A percentile compares a stretch with the other conserved stretches of the same genome.
Conservation (phyloP, 1,284 basidiomycete genomes). For the Malassezia furfur region DNA sequence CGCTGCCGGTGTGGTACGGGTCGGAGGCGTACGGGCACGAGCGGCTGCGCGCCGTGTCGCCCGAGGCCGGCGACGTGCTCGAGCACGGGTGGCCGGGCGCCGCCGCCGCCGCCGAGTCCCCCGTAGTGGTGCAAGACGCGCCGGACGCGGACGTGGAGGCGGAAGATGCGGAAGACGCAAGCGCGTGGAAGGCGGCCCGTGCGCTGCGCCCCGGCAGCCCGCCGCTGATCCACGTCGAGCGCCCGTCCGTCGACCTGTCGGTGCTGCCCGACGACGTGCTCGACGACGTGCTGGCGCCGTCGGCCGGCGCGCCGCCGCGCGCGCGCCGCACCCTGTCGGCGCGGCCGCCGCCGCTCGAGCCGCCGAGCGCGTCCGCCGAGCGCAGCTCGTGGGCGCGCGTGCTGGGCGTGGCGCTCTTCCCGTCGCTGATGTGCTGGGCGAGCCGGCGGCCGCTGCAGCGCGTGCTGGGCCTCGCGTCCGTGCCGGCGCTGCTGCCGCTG, state of each 20-base stretch:
- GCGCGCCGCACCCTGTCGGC: neutral
- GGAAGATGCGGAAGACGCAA: neutral
- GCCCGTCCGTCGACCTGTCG: neutral
- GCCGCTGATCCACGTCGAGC: neutral
- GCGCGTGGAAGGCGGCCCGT: neutral
- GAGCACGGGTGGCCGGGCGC: neutral
- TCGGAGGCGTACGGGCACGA: neutral
- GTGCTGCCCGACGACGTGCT: too few species aligned
- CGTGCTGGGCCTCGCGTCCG: slow-evolving; percentile 67
- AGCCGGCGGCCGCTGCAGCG: slow-evolving; percentile 65
- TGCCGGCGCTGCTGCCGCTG: slow-evolving; percentile 72
- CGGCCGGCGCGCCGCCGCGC: neutral
- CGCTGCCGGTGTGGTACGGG: neutral
- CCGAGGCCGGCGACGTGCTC: neutral
- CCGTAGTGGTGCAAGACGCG: neutral
- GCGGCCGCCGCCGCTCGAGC: too few species aligned
- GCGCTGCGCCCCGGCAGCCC: neutral
- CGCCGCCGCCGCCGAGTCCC: too few species aligned
- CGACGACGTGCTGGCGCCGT: too few species aligned
- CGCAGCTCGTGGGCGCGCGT: neutral
- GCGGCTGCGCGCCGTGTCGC: neutral
- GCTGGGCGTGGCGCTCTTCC: slow-evolving; percentile 58
- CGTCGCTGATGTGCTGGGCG: slow-evolving; percentile 67
- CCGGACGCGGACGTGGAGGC: neutral
- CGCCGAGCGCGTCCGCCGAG: neutral